These are phyloP conservation scores for Pyrrhoderma lamaoense DNA, from an alignment of 1,284 basidiomycete genomes.

Conservation along the genomic window DNA sequence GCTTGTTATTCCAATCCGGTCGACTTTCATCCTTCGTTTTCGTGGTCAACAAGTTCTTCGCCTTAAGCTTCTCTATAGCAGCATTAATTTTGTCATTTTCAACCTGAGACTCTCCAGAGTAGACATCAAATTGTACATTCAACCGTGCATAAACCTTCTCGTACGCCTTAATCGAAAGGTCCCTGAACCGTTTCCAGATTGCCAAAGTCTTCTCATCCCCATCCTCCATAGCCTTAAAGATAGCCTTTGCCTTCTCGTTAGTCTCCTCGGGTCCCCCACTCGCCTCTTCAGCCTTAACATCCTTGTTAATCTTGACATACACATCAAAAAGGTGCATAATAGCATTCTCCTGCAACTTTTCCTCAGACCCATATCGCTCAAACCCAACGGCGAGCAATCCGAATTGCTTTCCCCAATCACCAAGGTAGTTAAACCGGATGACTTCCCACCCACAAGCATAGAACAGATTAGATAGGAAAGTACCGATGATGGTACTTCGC, in stretches of 20 bases:
- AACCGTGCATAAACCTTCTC: slow-evolving; percentile 84
- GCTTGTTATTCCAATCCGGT: slow-evolving; percentile 27
- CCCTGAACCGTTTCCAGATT: slow-evolving; percentile 92
- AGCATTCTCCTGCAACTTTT: slow-evolving; percentile 78
- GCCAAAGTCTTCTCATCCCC: slow-evolving; percentile 78
- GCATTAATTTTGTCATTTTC: slow-evolving; percentile 71
- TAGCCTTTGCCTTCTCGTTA: slow-evolving; percentile 75
- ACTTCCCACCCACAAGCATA: slow-evolving; percentile 93
- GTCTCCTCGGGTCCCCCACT: slow-evolving; percentile 26
- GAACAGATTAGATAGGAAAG: slow-evolving; percentile 89
- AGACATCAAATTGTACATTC: slow-evolving; percentile 92
- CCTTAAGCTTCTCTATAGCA: slow-evolving; percentile 55
- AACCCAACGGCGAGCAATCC: slow-evolving; percentile 86
- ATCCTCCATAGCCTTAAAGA: slow-evolving; percentile 97
- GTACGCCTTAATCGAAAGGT: slow-evolving; percentile 89
- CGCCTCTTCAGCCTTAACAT: slow-evolving; percentile 58
- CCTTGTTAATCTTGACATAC: slow-evolving; percentile 91
- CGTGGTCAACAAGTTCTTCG: slow-evolving; percentile 26
- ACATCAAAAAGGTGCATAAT: slow-evolving; percentile 95
- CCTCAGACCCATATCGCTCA: slow-evolving; percentile 84
- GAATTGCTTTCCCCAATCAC: slow-evolving; percentile 92
- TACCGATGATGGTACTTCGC: slow-evolving; percentile 95
- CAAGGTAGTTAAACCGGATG: slow-evolving; percentile 87
- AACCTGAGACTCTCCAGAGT: slow-evolving; percentile 91
- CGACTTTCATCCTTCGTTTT: slow-evolving; percentile 19